These are phyloP conservation scores for Brassica cretica DNA, from an alignment of 345 rosid species.

Conservation along the genomic window DNA sequence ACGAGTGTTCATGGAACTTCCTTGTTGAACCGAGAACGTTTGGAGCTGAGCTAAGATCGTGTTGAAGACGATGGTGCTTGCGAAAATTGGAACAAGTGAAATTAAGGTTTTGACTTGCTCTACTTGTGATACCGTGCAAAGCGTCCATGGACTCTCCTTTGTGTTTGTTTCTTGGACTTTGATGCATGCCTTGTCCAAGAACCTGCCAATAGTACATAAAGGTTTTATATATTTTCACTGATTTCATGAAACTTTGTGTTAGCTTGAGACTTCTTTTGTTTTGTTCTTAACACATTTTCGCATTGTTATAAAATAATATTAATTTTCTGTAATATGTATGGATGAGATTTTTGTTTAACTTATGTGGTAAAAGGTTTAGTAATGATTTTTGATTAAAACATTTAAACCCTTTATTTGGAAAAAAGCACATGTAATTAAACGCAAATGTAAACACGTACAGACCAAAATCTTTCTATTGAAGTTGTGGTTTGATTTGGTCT, in stretches of 20 bases:
- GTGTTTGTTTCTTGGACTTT: constrained; percentile 49
- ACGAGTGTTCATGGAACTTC: constrained; percentile 71
- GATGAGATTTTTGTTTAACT: background rate
- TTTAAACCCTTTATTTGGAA: background rate
- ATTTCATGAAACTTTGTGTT: background rate
- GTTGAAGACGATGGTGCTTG: constrained; percentile 91
- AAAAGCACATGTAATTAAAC: background rate
- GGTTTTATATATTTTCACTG: background rate
- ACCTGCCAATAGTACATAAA: constrained; percentile 44
- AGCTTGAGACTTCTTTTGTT: constrained; percentile 18
- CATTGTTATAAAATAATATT: background rate
- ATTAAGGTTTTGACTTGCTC: constrained; percentile 82
- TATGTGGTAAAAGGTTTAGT: background rate
- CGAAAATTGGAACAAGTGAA: constrained; percentile 79
- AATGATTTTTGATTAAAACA: background rate
- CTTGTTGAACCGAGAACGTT: constrained; percentile 96
- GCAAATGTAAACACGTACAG: background rate
- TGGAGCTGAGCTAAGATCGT: constrained; percentile 96
- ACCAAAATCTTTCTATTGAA: background rate
- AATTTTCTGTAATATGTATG: background rate
- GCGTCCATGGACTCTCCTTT: constrained; percentile 82
- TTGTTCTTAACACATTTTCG: background rate
- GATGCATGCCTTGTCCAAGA: constrained; percentile 93
- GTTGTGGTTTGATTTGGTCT: constrained; percentile 3
- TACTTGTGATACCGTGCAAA: constrained; percentile 79